Percentiles rank a stretch among this genome's conserved stretches.
Evolutionary conservation across 2,329 filamentous ascomycete genomes (phyloP).

Genomic region (Exophiala xenobiotica): DNA sequence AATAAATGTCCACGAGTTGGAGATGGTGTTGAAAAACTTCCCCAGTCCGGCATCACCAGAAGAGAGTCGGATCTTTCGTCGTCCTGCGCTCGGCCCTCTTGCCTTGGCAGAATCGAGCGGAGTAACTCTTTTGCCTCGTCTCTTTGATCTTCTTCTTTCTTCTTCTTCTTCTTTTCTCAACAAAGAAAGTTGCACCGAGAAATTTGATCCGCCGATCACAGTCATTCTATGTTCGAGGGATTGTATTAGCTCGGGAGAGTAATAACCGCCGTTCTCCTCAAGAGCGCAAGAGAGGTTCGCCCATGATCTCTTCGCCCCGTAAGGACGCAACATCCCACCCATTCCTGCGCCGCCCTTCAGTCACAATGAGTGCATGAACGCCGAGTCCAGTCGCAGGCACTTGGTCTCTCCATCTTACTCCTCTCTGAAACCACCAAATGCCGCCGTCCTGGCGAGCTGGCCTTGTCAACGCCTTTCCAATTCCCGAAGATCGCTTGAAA

Average conservation of each 20-base stretch:
- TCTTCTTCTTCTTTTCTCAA: slow-evolving; percentile 42
- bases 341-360: not conserved
- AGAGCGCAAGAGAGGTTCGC: slow-evolving; percentile 49
- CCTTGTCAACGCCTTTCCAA: slow-evolving; percentile 31
- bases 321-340: slow-evolving; percentile 44
- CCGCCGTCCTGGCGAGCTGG: slow-evolving; percentile 28
- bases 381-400: slow-evolving; percentile 9
- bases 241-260: slow-evolving; percentile 58
- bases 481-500: slow-evolving; percentile 29
- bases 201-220: slow-evolving; percentile 60
- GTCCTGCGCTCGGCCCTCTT: not conserved
- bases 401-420: not conserved
- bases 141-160: slow-evolving; percentile 25
- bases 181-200: slow-evolving; percentile 58
- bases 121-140: slow-evolving; percentile 16
- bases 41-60: not conserved
- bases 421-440: slow-evolving; percentile 12
- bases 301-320: slow-evolving; percentile 50
- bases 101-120: not conserved
- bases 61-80: not conserved
- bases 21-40: slow-evolving; percentile 3
- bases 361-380: slow-evolving; percentile 26
- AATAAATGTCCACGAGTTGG: not conserved
- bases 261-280: slow-evolving; percentile 46
- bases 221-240: slow-evolving; percentile 52